A percentile compares a stretch with the other conserved stretches of the same genome.
These are phyloP conservation scores for Stagonosporopsis cucurbitacearum DNA, from an alignment of 2,329 filamentous ascomycete species.

Conservation along the genomic window DNA sequence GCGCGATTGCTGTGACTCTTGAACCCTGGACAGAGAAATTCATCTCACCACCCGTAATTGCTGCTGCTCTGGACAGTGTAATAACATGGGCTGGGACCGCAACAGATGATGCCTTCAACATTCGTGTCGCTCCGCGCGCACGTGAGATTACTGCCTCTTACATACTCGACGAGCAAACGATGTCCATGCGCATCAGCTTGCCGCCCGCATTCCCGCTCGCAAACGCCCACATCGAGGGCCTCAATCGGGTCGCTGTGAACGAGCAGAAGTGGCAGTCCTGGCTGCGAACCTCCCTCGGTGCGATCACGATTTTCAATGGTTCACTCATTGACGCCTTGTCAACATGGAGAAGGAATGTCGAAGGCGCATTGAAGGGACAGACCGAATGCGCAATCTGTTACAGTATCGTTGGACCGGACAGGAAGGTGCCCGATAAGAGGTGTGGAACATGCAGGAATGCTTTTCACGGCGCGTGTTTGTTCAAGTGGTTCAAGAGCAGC, in stretches of 20 bases:
- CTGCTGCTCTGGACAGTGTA: slow-evolving; percentile 70
- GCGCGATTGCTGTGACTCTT: slow-evolving; percentile 78
- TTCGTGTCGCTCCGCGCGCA: slow-evolving; percentile 75
- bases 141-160: slow-evolving; percentile 85
- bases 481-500: slow-evolving; percentile 96
- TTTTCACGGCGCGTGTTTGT: slow-evolving; percentile 89
- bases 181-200: slow-evolving; percentile 81
- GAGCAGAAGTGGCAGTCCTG: slow-evolving; percentile 94
- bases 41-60: slow-evolving; percentile 75
- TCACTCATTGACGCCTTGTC: slow-evolving; percentile 85
- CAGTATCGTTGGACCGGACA: slow-evolving; percentile 86
- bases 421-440: slow-evolving; percentile 87
- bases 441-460: slow-evolving; percentile 93
- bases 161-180: slow-evolving; percentile 84
- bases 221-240: slow-evolving; percentile 74
- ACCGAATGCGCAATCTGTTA: slow-evolving; percentile 97
- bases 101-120: slow-evolving; percentile 58
- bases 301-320: slow-evolving; percentile 92
- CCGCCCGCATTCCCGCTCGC: slow-evolving; percentile 84
- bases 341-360: slow-evolving; percentile 85
- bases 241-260: slow-evolving; percentile 84
- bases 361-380: slow-evolving; percentile 88
- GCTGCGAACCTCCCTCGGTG: slow-evolving; percentile 86
- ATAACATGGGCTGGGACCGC: slow-evolving; percentile 63
- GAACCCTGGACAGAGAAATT: slow-evolving; percentile 81